Percentiles rank a stretch among this genome's conserved stretches.
Conservation (phyloP, 1,139 yeast species). For the Insectozyma bohioensis region DNA sequence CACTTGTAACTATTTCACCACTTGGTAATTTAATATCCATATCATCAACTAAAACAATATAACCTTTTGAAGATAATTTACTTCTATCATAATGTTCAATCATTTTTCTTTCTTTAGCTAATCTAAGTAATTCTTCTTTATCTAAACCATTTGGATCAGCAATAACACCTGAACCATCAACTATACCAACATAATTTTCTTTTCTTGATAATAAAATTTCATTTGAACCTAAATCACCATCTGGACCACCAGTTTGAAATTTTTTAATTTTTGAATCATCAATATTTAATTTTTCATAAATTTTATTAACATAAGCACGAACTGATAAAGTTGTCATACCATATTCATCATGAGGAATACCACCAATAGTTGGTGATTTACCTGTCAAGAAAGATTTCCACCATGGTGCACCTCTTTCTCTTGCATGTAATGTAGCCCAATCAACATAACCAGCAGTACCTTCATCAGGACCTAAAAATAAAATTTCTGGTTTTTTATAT, state of each 20-base stretch:
- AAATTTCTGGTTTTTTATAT: constrained; percentile 80
- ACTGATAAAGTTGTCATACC: constrained; percentile 98
- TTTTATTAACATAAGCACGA: constrained; percentile 86
- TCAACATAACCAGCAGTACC: constrained; percentile 94
- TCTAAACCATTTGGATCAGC: constrained; percentile 90
- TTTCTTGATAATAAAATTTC: constrained; percentile 82
- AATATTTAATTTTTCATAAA: constrained; percentile 73
- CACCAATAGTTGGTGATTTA: constrained; percentile 88
- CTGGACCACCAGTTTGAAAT: constrained; percentile 98
- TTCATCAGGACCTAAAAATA: constrained; percentile 98
- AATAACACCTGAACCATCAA: constrained; percentile 94
- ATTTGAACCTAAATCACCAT: constrained; percentile 96
- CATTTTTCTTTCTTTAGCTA: constrained; percentile 79
- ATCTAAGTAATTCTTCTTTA: constrained; percentile 70
- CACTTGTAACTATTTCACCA: constrained; percentile 75
- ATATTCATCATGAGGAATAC: constrained; percentile 96
- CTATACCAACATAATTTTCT: constrained; percentile 83
- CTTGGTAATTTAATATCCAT: constrained; percentile 74
- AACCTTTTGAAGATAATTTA: constrained; percentile 73
- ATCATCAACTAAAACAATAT: constrained; percentile 83
- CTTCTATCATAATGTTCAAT: constrained; percentile 66
- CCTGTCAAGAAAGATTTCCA: constrained; percentile 99
- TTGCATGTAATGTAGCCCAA: constrained; percentile 98
- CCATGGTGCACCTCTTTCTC: constrained; percentile 93
- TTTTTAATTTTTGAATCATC: constrained; percentile 62